Conservation (phyloP, 2,329 filamentous ascomycete species). For the Ceratocystis cacaofunesta region DNA sequence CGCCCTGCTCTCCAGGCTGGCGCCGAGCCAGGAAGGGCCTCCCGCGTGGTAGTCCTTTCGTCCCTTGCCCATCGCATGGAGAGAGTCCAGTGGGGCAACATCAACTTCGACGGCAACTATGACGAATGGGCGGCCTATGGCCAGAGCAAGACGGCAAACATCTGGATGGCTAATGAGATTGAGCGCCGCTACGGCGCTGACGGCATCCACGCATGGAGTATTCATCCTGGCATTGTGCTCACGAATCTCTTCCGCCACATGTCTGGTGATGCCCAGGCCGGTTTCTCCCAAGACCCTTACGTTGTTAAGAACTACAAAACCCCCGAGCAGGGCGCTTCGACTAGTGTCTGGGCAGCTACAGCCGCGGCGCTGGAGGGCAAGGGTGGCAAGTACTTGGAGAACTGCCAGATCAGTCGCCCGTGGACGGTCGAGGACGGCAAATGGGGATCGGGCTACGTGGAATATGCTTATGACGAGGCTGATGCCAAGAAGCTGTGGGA, state of each 20-base stretch:
- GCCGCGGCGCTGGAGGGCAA: not conserved
- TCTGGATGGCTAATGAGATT: conserved; percentile 20
- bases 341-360: not conserved
- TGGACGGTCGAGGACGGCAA: not conserved
- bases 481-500: conserved; percentile 19
- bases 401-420: conserved; percentile 2
- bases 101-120: conserved; percentile 20
- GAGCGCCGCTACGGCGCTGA: conserved; percentile 13
- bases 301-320: not conserved
- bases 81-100: conserved; percentile 25
- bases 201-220: conserved; percentile 10
- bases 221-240: conserved; percentile 19
- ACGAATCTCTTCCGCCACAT: conserved; percentile 15
- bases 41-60: conserved; percentile 30
- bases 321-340: not conserved
- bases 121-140: conserved; percentile 20
- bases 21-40: not conserved
- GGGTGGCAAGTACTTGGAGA: not conserved
- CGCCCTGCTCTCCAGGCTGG: conserved; percentile 20
- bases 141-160: conserved; percentile 23
- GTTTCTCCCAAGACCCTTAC: not conserved
- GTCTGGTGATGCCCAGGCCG: not conserved
- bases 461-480: conserved; percentile 7
- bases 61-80: conserved; percentile 23
- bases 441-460: not conserved